phyloP scores from a whole-genome alignment of 2,329 filamentous ascomycete species.

The Fragosphaeria purpurea region DNA sequence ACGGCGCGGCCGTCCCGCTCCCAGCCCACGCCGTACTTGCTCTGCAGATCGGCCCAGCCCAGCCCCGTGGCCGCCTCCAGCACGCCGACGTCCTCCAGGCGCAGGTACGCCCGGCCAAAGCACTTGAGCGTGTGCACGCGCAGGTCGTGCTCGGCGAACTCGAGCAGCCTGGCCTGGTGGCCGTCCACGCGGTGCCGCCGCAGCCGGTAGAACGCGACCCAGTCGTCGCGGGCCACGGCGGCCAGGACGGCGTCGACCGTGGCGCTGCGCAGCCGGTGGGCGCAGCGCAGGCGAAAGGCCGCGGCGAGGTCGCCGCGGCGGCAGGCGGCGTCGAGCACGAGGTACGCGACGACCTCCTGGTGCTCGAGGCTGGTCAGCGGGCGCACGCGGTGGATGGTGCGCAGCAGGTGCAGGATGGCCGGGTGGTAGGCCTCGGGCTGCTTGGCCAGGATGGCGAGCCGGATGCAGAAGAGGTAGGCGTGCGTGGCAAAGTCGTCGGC shows the following conservation, averaged over 20 bases:
- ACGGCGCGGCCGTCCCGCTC: constrained; percentile 62
- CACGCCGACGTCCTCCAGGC: constrained; percentile 51
- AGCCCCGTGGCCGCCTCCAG: constrained; percentile 59
- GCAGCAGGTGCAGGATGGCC: constrained; percentile 69
- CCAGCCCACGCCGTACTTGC: constrained; percentile 73
- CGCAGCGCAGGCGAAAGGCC: constrained; percentile 57
- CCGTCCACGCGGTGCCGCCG: constrained; percentile 60
- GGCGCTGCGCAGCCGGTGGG: constrained; percentile 53
- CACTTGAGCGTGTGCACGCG: constrained; percentile 74
- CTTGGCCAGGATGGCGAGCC: constrained; percentile 67
- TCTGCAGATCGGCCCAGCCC: constrained; percentile 61
- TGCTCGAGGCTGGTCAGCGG: constrained; percentile 63
- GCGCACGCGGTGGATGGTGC: constrained; percentile 55
- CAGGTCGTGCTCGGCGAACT: constrained; percentile 68
- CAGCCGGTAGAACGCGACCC: constrained; percentile 64
- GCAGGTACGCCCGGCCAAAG: constrained; percentile 71
- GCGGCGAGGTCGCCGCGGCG: constrained; percentile 64
- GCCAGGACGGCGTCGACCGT: constrained; percentile 59
- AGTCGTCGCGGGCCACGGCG: constrained; percentile 73
- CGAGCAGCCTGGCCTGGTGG: constrained; percentile 68
- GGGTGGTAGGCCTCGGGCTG: constrained; percentile 86
- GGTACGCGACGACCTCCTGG: constrained; percentile 69
- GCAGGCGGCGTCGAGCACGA: constrained; percentile 82
- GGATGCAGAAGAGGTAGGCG: constrained; percentile 84
- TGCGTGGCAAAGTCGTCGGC: constrained; percentile 75